Evolutionary conservation across 78 protist genomes (phyloP), one percentile per base, ranked within the genome.

Genomic region (Dictyostelium brefeldianum): DNA sequence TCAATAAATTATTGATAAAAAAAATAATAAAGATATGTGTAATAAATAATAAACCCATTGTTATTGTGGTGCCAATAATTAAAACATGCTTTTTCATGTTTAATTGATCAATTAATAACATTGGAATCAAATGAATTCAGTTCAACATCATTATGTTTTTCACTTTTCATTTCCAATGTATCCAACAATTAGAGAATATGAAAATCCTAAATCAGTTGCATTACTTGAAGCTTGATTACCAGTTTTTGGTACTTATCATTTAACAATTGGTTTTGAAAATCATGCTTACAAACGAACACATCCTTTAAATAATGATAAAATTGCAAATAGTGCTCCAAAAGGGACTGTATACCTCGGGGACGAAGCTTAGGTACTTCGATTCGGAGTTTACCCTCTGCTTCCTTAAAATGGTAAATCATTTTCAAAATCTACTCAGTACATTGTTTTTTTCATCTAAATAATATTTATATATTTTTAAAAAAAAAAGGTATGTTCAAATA

Each of bases 261-360:
- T 94, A 47, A 82, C 48, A 62, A 56, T 94, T 50, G 84, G 62
- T 31, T 94, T 94, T 83, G 96, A 94, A 47, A 94, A 94, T 53
- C 96, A 94, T 78, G 91, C 94, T 17, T 94, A 89, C 56, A 89
- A 85, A 69, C 67, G 96, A 14, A 79, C 95, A 2, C 17, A 48
- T 1, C 92, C 92, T 25, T 9, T 93, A 20, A n/a, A 10, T 12
- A 71, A 46, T 41, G 65, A 71, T 50, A 20, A 75, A 43, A 18
- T 84, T 25, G 78, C 50, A 3, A 27, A 29, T 20, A 41, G 8
- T 14, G 43, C 20, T 0, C 3, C 22, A 3, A 53, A 73, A 6
- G 31, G 10, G 0, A 81, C 90, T 41, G 78, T 91, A n/a, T 91
- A 91, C 43, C 81, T 91, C 10, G 95, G 95, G 22, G 95, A 91